Percentiles rank a stretch among this genome's conserved stretches.
Evolutionary conservation across 2,329 filamentous ascomycete species (phyloP).

Genomic region (Zymoseptoria passerinii): DNA sequence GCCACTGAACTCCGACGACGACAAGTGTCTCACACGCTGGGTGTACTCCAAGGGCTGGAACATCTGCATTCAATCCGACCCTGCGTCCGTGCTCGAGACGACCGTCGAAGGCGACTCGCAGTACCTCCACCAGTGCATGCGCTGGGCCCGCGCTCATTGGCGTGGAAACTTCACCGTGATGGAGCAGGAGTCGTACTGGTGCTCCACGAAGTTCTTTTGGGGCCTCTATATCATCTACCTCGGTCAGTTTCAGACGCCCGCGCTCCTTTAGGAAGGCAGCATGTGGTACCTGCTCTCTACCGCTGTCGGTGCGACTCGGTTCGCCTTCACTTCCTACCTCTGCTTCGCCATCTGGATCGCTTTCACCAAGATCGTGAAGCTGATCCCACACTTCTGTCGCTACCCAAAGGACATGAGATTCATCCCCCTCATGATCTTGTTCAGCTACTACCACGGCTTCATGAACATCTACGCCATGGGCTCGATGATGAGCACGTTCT

Average conservation of each 20-base stretch:
- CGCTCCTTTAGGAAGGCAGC: conserved; percentile 44
- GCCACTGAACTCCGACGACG: conserved; percentile 49
- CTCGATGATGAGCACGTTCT: conserved; percentile 34
- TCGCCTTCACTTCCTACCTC: conserved; percentile 3
- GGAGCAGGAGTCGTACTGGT: conserved; percentile 28
- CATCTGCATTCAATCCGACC: conserved; percentile 47
- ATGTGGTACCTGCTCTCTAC: conserved; percentile 32
- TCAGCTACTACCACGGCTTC: conserved; percentile 50
- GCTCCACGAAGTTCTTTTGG: conserved; percentile 39
- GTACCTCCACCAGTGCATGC: conserved; percentile 46
- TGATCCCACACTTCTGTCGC: conserved; percentile 44
- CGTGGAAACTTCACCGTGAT: conserved; percentile 48
- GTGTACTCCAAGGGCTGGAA: conserved; percentile 44
- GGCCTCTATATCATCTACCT: conserved; percentile 50
- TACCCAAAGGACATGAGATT: conserved; percentile 46
- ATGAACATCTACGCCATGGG: conserved; percentile 50
- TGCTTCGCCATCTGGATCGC: conserved; percentile 40
- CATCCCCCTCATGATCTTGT: conserved; percentile 44
- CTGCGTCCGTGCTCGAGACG: conserved; percentile 44
- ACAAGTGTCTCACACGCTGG: conserved; percentile 54
- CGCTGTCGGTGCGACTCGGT: conserved; percentile 16
- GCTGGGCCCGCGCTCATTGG: conserved; percentile 53
- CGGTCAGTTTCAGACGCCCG: conserved; percentile 48
- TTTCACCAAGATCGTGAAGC: conserved; percentile 50
- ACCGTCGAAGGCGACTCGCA: conserved; percentile 44